A percentile compares a stretch with the other conserved stretches of the same genome.
Conservation (phyloP, 1,284 basidiomycete genomes). For the Lentinula novae-zelandiae region DNA sequence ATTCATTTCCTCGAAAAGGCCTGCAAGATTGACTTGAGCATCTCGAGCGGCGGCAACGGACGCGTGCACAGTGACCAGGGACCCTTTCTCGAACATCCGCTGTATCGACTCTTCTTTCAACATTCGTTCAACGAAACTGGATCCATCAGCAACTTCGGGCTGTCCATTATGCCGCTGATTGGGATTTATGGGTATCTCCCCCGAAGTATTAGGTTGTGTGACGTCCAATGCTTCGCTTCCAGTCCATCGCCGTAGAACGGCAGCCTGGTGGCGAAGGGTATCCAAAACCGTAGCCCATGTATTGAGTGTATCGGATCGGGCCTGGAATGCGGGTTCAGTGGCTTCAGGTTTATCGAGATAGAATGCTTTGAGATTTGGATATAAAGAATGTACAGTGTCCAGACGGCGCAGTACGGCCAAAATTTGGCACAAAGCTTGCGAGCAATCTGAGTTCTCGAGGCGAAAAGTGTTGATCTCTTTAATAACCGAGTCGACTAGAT, state of each 20-base stretch:
- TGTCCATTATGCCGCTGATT: constrained; percentile 26
- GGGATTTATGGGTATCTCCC: constrained; percentile 48
- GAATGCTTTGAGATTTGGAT: constrained; percentile 82
- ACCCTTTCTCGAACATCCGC: constrained; percentile 91
- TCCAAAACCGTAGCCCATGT: constrained; percentile 87
- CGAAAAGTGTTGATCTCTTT: constrained; percentile 80
- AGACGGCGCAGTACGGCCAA: constrained; percentile 73
- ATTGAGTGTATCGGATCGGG: constrained; percentile 81
- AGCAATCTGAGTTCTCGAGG: constrained; percentile 39
- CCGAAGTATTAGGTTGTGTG: constrained; percentile 65
- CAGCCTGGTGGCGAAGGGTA: constrained; percentile 75
- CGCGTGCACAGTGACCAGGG: constrained; percentile 82
- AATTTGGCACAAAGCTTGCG: constrained; percentile 67
- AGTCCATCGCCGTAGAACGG: constrained; percentile 85
- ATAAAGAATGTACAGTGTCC: constrained; percentile 83
- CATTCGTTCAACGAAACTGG: constrained; percentile 89
- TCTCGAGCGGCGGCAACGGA: constrained; percentile 87
- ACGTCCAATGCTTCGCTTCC: constrained; percentile 89
- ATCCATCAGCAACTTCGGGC: constrained; percentile 50
- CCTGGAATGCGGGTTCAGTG: constrained; percentile 63
- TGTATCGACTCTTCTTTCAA: constrained; percentile 96
- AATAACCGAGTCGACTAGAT: constrained; percentile 79
- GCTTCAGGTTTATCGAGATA: constrained; percentile 74
- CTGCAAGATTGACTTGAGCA: constrained; percentile 80
- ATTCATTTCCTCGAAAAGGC: constrained; percentile 77